Evolutionary conservation across 768 basidiomycete species (phyloP), one percentile per base, ranked within the genome.

Genomic region (Mrakia frigida): DNA sequence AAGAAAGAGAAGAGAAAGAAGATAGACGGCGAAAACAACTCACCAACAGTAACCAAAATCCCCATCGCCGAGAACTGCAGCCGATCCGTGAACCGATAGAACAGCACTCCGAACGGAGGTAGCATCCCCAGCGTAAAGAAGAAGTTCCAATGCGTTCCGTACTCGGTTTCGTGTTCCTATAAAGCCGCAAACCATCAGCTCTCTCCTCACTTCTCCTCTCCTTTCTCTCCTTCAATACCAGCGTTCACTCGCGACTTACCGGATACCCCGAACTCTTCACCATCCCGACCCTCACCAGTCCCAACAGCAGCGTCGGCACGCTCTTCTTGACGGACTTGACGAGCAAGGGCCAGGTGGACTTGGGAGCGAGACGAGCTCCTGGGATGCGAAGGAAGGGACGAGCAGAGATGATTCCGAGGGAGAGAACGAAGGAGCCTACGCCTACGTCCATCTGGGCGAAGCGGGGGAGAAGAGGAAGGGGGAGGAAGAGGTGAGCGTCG

Each of bases 101-200:
- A 82, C 0, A 88, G 61, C 3, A 90, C 87, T 81, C 93, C 89
- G 18, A 92, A 83, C 5, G 92, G 81, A 0, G 94, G 94, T 7
- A 98, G 82, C 0, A 92, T 79, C 0, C 91, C 93, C 31, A 98
- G 86, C 0, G 97, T 98, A 79, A 98, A 87, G 87, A 99, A 99
- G 84, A 98, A 98, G 82, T 98, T 98, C 97, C 97, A 99, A 80
- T 98, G 96, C 0, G 89, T 88, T 0, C 97, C 97, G 79, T 98
- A 98, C 84, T 99, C 97, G 0, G 94, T 90, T 74, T 91, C 90
- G 77, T 98, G 97, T 85, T 98, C 97, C 95, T 90, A 76, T 41
- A n/a, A 41, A 69, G n/a, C 67, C 1, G 11, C 50, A 23, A 31
- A 28, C 4, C 14, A 50, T 2, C 46, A 21, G 46, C 16, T 14